Conservation (phyloP, 768 basidiomycete genomes). For the Lentinula raphanica region DNA sequence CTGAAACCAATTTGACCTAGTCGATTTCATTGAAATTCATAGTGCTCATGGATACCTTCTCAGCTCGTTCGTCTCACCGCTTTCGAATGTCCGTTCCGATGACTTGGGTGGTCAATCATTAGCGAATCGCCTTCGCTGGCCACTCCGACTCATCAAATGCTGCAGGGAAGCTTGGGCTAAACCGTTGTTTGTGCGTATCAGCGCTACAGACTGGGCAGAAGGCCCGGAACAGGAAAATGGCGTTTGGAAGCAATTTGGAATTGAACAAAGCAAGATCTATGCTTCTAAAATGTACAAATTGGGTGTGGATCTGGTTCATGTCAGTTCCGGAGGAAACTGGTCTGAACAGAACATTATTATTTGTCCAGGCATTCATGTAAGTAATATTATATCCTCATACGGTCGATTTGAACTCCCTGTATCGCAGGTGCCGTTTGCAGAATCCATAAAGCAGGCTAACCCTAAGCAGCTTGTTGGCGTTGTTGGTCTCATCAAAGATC, state of each 20-base stretch:
- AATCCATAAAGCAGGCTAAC: slow-evolving; percentile 54
- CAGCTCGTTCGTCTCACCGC: slow-evolving; percentile 50
- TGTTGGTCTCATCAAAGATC: slow-evolving; percentile 70
- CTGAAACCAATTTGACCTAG: slow-evolving; percentile 24
- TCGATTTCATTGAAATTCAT: slow-evolving; percentile 71
- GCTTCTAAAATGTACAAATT: slow-evolving; percentile 49
- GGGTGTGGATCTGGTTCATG: slow-evolving; percentile 76
- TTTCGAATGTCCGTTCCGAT: slow-evolving; percentile 71
- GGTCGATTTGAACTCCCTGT: not conserved
- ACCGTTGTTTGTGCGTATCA: slow-evolving; percentile 70
- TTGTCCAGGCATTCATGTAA: slow-evolving; percentile 58
- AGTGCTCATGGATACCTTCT: slow-evolving; percentile 49
- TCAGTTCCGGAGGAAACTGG: slow-evolving; percentile 65
- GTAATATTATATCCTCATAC: not conserved
- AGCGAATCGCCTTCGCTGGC: slow-evolving; percentile 67
- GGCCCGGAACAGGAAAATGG: slow-evolving; percentile 51
- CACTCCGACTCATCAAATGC: slow-evolving; percentile 49
- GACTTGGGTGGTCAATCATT: slow-evolving; percentile 63
- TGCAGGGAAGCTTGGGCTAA: slow-evolving; percentile 56
- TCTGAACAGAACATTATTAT: slow-evolving; percentile 50
- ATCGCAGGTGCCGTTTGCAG: slow-evolving; percentile 61
- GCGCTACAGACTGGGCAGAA: slow-evolving; percentile 63
- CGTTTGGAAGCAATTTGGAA: slow-evolving; percentile 65
- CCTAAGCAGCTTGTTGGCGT: slow-evolving; percentile 45
- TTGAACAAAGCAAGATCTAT: slow-evolving; percentile 67